Evolutionary conservation across 2,329 filamentous ascomycete genomes (phyloP).

Genomic region (Verticillium zaregamsianum): DNA sequence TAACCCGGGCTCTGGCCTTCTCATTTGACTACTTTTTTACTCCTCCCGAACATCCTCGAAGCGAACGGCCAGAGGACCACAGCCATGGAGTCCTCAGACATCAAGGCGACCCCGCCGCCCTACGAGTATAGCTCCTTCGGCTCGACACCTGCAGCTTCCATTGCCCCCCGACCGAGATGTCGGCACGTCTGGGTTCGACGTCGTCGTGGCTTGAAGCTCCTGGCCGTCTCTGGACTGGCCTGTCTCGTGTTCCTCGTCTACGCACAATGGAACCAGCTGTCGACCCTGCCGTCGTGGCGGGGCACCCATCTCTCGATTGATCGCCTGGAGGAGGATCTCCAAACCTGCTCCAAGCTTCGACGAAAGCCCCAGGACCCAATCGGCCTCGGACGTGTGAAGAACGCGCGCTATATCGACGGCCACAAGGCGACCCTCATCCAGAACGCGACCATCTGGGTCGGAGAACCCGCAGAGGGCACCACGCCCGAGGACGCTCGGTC

Average conservation of each 20-base stretch:
- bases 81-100: neutral
- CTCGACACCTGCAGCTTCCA: neutral
- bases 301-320: conserved; percentile 40
- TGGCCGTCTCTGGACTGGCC: conserved; percentile 38
- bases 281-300: neutral
- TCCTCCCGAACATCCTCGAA: neutral
- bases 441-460: conserved; percentile 64
- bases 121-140: neutral
- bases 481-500: conserved; percentile 48
- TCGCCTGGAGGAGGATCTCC: conserved; percentile 49
- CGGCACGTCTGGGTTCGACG: conserved; percentile 3
- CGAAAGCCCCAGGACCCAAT: conserved; percentile 51
- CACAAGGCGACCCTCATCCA: conserved; percentile 58
- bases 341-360: conserved; percentile 51
- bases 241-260: conserved; percentile 48
- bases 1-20: neutral
- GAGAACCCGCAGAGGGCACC: conserved; percentile 52
- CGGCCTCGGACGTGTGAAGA: conserved; percentile 52
- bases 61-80: neutral
- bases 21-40: neutral
- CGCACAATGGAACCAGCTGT: conserved; percentile 42
- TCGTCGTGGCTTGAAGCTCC: conserved; percentile 14
- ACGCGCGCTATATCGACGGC: conserved; percentile 56
- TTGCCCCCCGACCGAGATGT: neutral
- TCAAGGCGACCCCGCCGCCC: neutral